Conservation (phyloP, 2,329 filamentous ascomycete genomes). For the Alternaria consortialis region DNA sequence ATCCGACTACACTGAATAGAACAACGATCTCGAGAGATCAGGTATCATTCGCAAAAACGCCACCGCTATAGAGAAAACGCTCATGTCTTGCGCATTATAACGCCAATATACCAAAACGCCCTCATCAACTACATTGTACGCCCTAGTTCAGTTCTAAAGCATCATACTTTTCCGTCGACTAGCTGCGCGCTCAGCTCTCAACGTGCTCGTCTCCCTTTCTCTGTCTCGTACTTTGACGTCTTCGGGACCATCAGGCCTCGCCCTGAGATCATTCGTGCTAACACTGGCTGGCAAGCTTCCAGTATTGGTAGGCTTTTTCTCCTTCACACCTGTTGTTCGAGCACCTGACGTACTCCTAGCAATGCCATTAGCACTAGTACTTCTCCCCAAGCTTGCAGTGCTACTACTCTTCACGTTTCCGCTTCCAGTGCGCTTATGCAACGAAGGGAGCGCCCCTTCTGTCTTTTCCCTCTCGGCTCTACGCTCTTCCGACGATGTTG, state of each 20-base stretch:
- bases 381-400: slow-evolving; percentile 15
- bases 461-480: slow-evolving; percentile 25
- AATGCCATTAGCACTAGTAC: slow-evolving; percentile 23
- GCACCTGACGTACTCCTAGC: slow-evolving; percentile 19
- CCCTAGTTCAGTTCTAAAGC: slow-evolving; percentile 37
- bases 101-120: slow-evolving; percentile 1
- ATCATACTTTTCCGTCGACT: slow-evolving; percentile 55
- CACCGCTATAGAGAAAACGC: slow-evolving; percentile 12
- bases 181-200: slow-evolving; percentile 50
- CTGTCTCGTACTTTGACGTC: slow-evolving; percentile 16
- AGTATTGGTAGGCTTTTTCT: slow-evolving; percentile 20
- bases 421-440: slow-evolving; percentile 42
- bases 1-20: background rate
- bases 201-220: slow-evolving; percentile 26
- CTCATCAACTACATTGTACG: slow-evolving; percentile 6
- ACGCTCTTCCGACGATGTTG: slow-evolving; percentile 20
- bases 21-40: slow-evolving; percentile 4
- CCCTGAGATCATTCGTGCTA: slow-evolving; percentile 23
- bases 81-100: background rate
- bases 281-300: slow-evolving; percentile 13
- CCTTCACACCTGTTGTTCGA: slow-evolving; percentile 25
- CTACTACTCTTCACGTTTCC: slow-evolving; percentile 33
- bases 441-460: slow-evolving; percentile 29
- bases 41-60: slow-evolving; percentile 22
- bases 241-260: slow-evolving; percentile 17